Evolutionary conservation across 176 grass and related monocot species (phyloP).

Genomic region (Triticum monococcum): DNA sequence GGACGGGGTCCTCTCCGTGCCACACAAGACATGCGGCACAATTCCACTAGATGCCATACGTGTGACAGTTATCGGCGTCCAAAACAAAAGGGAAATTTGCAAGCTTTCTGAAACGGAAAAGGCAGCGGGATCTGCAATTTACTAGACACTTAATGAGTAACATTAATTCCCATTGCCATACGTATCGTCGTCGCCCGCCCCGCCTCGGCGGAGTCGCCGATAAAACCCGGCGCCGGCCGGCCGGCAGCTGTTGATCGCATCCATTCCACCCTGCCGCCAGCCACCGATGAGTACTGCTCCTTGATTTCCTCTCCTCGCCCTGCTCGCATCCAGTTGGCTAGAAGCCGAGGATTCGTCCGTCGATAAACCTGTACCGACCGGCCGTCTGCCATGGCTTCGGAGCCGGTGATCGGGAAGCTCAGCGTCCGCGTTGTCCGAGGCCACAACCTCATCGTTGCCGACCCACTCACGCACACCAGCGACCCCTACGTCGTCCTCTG

Average conservation of each 20-base stretch:
- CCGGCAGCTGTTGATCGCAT: conserved; percentile 32
- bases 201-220: not conserved
- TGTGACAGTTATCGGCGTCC: too few relatives aligned
- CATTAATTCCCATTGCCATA: too few relatives aligned
- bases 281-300: not conserved
- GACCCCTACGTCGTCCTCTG: conserved; percentile 84
- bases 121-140: too few relatives aligned
- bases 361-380: not conserved
- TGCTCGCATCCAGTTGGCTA: not conserved
- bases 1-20: too few relatives aligned
- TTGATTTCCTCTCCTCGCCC: not conserved
- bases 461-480: conserved; percentile 72
- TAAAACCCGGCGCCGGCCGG: conserved; percentile 19
- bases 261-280: not conserved
- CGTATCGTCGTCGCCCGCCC: too few relatives aligned
- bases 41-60: too few relatives aligned
- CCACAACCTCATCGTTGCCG: conserved; percentile 48
- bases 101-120: too few relatives aligned
- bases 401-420: conserved; percentile 47
- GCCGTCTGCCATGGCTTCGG: conserved; percentile 23
- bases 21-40: too few relatives aligned
- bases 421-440: conserved; percentile 52
- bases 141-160: too few relatives aligned
- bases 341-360: not conserved
- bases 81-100: too few relatives aligned